Conservation (phyloP, 139 green algal species). For the Chlamydomonas applanata region DNA sequence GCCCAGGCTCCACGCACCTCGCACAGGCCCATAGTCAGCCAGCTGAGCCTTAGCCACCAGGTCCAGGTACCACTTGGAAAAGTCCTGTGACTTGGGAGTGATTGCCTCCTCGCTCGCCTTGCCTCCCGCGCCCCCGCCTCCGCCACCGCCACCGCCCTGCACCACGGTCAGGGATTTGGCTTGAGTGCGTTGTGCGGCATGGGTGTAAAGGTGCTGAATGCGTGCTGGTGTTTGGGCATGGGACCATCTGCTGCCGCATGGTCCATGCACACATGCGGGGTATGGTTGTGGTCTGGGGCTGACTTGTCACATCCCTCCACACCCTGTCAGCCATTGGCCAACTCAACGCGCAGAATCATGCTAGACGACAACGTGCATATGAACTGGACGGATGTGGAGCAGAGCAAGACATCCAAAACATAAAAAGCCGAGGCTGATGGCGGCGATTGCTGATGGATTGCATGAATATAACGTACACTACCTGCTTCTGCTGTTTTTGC, state of each 20-base stretch:
- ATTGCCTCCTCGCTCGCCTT: slow-evolving; percentile 64
- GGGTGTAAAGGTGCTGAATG: background rate
- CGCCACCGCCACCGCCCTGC: slow-evolving; percentile 9
- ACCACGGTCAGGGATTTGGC: no score
- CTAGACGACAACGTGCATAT: no score
- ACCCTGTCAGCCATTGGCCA: background rate
- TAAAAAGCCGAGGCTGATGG: no score
- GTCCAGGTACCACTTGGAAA: slow-evolving; percentile 92
- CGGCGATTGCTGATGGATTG: no score
- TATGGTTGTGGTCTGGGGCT: background rate
- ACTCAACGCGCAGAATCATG: background rate
- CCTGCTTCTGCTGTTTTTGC: slow-evolving; percentile 7
- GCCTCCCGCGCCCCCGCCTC: slow-evolving; percentile 17
- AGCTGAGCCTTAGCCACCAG: slow-evolving; percentile 92
- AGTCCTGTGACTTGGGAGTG: slow-evolving; percentile 85
- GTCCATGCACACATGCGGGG: background rate
- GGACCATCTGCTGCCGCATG: background rate
- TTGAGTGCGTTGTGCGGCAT: no score
- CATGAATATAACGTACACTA: background rate
- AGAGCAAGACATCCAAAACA: no score
- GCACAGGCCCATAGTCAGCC: slow-evolving; percentile 96
- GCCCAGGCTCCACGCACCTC: slow-evolving; percentile 57
- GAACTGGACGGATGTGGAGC: no score
- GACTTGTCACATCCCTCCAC: no score
- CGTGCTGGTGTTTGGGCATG: background rate